Base-by-base conservation (phyloP, 768 basidiomycete species). In the Cystofilobasidium bisporidii region DNA sequence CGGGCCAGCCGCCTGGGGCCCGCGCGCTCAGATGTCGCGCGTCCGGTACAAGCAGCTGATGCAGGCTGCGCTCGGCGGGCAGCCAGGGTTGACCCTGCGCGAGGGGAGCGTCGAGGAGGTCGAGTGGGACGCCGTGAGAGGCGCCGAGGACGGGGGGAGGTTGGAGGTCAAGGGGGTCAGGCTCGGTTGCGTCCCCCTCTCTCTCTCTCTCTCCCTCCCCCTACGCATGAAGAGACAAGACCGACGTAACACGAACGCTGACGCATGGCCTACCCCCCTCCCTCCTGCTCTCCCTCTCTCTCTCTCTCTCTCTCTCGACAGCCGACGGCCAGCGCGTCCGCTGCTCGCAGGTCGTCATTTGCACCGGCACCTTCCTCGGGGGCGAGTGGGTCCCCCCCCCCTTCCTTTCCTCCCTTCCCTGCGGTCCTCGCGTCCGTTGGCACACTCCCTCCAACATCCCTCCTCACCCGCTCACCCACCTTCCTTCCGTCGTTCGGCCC, bases 1-100 rank as follows among this genome's bases (percentile, higher is more conserved):
- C 74, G 91, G 91, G 1, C 83, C 91, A 6, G 91, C 91, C 0
- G 91, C 90, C 40, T 91, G 89, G 89, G 91, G 91, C 22, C 89
- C 88, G 17, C 81, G 91, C 69, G 90, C 91, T 1, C 91, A 93
- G 76, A 86, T 94, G 40, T 89, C 91, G 77, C 81, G 91, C 38
- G 87, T 83, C 67, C 73, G 91, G 15, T 94, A 94, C 79, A 90
- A 89, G 76, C 79, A 75, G 55, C 79, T 89, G 72, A 92, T 94
- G 86, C 91, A 92, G 74, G 77, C 81, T 2, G 78, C 82, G 1
- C 77, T 93, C 26, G 77, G 79, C 63, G 80, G 81, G 70, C 89
- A 90, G 73, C 82, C 85, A 0, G 84, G 85, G 67, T 81, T 94
- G 17, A 81, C 86, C 55, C 77, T 91, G 59, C 82, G 81, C 55